Conservation (phyloP, 2,329 filamentous ascomycete species). For the Microsporum audouinii region DNA sequence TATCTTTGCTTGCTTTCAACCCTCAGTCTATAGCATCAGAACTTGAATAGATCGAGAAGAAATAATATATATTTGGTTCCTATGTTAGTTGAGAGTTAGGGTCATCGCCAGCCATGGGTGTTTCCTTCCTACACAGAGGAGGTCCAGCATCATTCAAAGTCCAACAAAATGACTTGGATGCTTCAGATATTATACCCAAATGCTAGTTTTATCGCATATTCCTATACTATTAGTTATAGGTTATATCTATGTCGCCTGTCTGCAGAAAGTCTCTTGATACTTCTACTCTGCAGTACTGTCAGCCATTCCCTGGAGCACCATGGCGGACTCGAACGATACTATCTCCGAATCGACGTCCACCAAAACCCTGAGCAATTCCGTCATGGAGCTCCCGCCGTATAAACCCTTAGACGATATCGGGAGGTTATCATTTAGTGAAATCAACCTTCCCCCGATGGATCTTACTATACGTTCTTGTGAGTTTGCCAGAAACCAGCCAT, state of each 20-base stretch:
- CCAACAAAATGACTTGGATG: not conserved
- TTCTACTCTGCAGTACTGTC: not conserved
- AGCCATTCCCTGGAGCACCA: not conserved
- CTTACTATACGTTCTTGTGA: not conserved
- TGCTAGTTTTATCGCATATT: not conserved
- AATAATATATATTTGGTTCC: not conserved
- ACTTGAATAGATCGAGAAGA: too few species aligned
- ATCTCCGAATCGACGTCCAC: not conserved
- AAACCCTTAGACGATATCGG: not conserved
- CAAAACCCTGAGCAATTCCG: not conserved
- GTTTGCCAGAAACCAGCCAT: not conserved
- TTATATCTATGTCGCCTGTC: not conserved
- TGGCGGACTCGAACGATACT: not conserved
- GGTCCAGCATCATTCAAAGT: not conserved
- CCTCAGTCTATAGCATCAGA: too few species aligned
- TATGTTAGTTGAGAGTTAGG: not conserved
- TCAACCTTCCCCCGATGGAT: not conserved
- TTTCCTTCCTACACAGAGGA: not conserved
- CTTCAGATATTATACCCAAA: not conserved
- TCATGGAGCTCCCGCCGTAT: not conserved
- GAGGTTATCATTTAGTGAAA: not conserved
- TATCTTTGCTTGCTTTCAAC: too few species aligned
- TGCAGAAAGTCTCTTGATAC: not conserved
- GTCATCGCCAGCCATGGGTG: not conserved
- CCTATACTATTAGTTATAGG: not conserved